Percentiles rank a stretch among this genome's conserved stretches.
These are phyloP conservation scores for Terana coerulea DNA, from an alignment of 768 basidiomycete genomes.

Conservation along the genomic window DNA sequence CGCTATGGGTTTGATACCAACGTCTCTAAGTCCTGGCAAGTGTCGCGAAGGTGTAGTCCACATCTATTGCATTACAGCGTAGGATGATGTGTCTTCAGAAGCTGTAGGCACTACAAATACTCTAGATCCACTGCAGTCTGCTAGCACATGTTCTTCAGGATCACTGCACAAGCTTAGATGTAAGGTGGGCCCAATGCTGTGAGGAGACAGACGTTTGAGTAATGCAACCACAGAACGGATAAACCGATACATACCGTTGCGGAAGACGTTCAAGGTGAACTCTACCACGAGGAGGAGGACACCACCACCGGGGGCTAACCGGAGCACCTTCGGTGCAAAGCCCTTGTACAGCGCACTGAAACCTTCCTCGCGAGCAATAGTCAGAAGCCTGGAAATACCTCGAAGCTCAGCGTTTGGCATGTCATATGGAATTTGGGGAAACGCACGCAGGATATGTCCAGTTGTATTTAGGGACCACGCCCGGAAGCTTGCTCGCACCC, in stretches of 20 bases:
- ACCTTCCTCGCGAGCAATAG: conserved; percentile 87
- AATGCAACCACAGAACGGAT: neutral
- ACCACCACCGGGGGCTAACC: conserved; percentile 94
- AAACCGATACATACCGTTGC: conserved; percentile 47
- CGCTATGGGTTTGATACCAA: no score
- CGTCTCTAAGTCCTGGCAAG: no score
- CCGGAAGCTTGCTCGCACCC: conserved; percentile 58
- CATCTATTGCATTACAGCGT: no score
- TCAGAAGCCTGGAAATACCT: conserved; percentile 48
- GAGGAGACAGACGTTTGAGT: neutral
- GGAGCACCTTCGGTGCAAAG: conserved; percentile 91
- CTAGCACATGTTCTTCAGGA: no score
- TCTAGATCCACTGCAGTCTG: no score
- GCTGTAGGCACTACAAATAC: no score
- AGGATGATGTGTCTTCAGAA: no score
- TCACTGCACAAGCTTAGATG: conserved; percentile 19
- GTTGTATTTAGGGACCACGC: conserved; percentile 82
- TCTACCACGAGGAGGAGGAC: conserved; percentile 93
- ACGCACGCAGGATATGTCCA: conserved; percentile 87
- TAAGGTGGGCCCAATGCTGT: conserved; percentile 27
- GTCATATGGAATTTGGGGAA: neutral
- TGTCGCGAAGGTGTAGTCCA: no score
- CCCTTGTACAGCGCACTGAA: conserved; percentile 87
- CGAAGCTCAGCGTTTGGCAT: neutral
- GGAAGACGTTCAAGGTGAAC: conserved; percentile 73